Evolutionary conservation across 1,139 yeast species (phyloP).

Genomic region (Suhomyces taliae): DNA sequence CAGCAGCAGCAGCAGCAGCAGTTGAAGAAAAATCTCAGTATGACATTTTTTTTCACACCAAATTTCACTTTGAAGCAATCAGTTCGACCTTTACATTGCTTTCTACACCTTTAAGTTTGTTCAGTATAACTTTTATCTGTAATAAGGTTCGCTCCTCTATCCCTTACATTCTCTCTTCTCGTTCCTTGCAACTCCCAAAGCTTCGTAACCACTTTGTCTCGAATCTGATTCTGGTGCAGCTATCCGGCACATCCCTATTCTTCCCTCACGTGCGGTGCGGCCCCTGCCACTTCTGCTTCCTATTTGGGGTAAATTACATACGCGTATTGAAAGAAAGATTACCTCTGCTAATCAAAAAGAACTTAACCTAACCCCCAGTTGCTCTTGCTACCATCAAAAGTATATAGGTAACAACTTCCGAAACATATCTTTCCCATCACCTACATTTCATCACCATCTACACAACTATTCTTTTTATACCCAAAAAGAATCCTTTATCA

Average conservation of each 20-base stretch:
- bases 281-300: conserved; percentile 10
- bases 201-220: not conserved
- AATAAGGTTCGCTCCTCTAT: not conserved
- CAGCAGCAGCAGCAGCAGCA: too few species aligned
- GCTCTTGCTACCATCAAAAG: conserved; percentile 6
- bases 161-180: not conserved
- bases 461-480: not conserved
- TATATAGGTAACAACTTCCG: not conserved
- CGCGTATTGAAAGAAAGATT: conserved; percentile 6
- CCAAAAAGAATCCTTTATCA: too few species aligned
- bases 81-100: too few species aligned
- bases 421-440: not conserved
- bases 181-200: not conserved
- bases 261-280: conserved; percentile 1
- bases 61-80: too few species aligned
- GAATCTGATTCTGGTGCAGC: not conserved
- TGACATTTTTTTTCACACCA: too few species aligned
- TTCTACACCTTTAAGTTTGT: too few species aligned
- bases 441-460: not conserved
- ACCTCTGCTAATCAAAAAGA: not conserved
- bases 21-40: too few species aligned
- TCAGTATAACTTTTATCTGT: not conserved
- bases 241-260: not conserved
- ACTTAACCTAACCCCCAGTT: not conserved
- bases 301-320: conserved; percentile 9